These are phyloP conservation scores for Tulasnella sp. DNA, from an alignment of 768 basidiomycete species.

Conservation along the genomic window DNA sequence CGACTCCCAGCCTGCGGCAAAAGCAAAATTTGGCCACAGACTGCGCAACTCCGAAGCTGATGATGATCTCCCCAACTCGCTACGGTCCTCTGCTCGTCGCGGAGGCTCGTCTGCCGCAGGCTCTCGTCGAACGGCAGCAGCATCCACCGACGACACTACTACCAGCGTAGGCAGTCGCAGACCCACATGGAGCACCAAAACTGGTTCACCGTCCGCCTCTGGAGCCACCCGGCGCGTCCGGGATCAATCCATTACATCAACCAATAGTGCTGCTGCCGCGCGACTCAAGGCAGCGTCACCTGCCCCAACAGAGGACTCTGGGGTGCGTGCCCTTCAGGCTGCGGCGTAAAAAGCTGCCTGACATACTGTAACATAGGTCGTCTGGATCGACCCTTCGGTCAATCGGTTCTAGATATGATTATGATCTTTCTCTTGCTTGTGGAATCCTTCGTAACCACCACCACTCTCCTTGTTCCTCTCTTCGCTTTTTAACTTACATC, in stretches of 20 bases:
- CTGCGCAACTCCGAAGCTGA: slow-evolving; percentile 53
- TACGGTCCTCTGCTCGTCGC: slow-evolving; percentile 36
- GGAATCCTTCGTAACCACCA: slow-evolving; percentile 64
- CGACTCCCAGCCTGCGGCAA: slow-evolving; percentile 57
- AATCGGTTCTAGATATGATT: slow-evolving; percentile 3
- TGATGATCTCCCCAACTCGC: background rate
- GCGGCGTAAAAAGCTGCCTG: background rate
- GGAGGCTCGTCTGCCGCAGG: slow-evolving; percentile 20
- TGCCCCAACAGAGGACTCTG: slow-evolving; percentile 70
- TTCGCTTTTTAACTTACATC: background rate
- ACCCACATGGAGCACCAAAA: slow-evolving; percentile 17
- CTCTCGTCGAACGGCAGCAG: slow-evolving; percentile 1
- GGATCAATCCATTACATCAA: slow-evolving; percentile 25
- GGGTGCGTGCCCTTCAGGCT: slow-evolving; percentile 25
- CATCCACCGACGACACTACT: background rate
- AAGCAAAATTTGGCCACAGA: slow-evolving; percentile 86
- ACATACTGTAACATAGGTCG: background rate
- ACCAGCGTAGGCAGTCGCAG: slow-evolving; percentile 33
- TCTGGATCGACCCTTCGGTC: slow-evolving; percentile 8
- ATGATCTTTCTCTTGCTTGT: slow-evolving; percentile 70
- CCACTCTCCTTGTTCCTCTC: slow-evolving; percentile 23
- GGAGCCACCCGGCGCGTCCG: slow-evolving; percentile 35
- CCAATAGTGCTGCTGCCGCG: slow-evolving; percentile 28
- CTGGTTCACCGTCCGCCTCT: slow-evolving; percentile 23
- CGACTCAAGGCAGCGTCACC: slow-evolving; percentile 38